Percentiles rank a stretch among this genome's conserved stretches.
These are phyloP conservation scores for Torulaspora gathmanii DNA, from an alignment of 805 yeast species.

Conservation along the genomic window DNA sequence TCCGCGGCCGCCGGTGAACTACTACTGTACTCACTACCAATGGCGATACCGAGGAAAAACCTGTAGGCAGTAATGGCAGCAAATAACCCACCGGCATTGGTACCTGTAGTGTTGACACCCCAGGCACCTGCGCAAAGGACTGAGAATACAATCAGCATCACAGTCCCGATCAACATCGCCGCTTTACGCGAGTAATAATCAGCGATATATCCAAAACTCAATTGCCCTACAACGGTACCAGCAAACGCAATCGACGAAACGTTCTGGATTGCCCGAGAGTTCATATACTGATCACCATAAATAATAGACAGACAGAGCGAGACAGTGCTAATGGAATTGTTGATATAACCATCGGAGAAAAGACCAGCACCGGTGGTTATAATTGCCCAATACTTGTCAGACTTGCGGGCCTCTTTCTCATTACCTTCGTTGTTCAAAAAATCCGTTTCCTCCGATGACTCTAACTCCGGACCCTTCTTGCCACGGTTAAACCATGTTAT, in stretches of 20 bases:
- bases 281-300: conserved; percentile 58
- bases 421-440: background rate
- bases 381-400: conserved; percentile 54
- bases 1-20: conserved; percentile 93
- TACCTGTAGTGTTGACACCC: conserved; percentile 59
- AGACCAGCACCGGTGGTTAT: conserved; percentile 87
- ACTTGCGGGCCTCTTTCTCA: conserved; percentile 10
- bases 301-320: conserved; percentile 61
- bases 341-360: conserved; percentile 89
- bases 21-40: conserved; percentile 94
- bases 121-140: conserved; percentile 79
- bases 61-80: conserved; percentile 81
- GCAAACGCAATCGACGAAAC: conserved; percentile 85
- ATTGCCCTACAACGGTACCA: conserved; percentile 86
- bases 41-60: conserved; percentile 83
- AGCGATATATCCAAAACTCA: conserved; percentile 72
- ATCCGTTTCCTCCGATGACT: background rate
- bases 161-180: conserved; percentile 78
- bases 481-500: conserved; percentile 37
- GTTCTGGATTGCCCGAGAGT: conserved; percentile 68
- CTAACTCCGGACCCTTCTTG: background rate
- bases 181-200: conserved; percentile 76
- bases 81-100: conserved; percentile 65
- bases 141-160: conserved; percentile 70
- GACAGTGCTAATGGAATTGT: conserved; percentile 77